Base-by-base conservation (phyloP, 164 flowering plant species). In the Houttuynia cordata region DNA sequence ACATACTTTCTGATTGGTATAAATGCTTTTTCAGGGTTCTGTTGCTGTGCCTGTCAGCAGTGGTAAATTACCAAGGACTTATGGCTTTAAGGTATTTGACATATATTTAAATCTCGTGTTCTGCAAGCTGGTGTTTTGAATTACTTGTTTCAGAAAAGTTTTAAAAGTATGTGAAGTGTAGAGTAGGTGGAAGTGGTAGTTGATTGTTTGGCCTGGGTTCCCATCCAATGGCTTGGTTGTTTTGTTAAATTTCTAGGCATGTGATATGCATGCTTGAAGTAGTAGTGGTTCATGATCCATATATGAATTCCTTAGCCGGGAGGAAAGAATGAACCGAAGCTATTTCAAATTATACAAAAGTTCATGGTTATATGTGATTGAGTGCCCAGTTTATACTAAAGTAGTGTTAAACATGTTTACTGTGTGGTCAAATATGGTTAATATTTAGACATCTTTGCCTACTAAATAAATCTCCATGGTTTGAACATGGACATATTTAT, bases 1-100 rank as follows among this genome's bases (percentile, higher is more conserved):
- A 17, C 17, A 12, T 12, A 45, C 17, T 20, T 53, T 53, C 56
- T 53, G 20, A 50, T 30, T 45, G 49, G 49, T 61, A 6, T 30
- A 30, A 30, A 30, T 6, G 6, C 37, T 30, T 23, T 70, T 72
- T 73, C 78, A 85, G 91, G 81, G 70, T 65, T 60, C 80, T 47
- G 59, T 74, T 0, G 57, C 77, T 50, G 79, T 75, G 71, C 76
- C 83, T 3, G 61, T 71, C 64, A 79, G 76, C 19, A 68, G 66
- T 47, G 80, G 82, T 72, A 57, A 50, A 14, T 62, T 76, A 24
- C 39, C 70, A 12, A 70, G 74, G 60, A 74, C 75, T 64, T 72
- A 79, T 8, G 72, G 63, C 19, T 60, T 61, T 61, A 69, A 73
- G 76, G 75, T 72, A 53, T 41, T 53, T 8, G n/a, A 37, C 10